Conservation (phyloP, 2,329 filamentous ascomycete species). For the Neopestalotiopsis clavispora region DNA sequence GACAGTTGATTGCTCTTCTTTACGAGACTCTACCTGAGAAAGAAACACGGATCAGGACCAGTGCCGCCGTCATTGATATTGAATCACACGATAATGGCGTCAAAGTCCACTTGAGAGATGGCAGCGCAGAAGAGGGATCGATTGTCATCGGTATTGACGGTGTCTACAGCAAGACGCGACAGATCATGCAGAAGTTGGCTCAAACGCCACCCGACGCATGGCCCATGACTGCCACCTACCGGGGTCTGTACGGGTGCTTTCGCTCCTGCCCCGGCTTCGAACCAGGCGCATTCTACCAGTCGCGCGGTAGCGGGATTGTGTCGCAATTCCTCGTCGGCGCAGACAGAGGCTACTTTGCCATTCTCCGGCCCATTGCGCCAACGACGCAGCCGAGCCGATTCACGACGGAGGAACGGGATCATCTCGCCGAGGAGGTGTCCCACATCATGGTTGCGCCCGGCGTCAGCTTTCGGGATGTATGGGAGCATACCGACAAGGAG, state of each 20-base stretch:
- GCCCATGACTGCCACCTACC: background rate
- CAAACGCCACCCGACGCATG: background rate
- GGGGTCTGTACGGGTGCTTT: background rate
- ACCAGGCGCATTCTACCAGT: background rate
- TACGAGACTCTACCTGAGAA: background rate
- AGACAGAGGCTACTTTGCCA: background rate
- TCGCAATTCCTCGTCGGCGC: background rate
- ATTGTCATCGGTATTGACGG: conserved; percentile 16
- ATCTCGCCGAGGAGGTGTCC: background rate
- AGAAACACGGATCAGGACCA: background rate
- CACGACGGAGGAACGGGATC: background rate
- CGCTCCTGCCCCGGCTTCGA: background rate
- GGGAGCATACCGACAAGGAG: background rate
- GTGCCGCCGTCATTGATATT: background rate
- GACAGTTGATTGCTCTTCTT: background rate
- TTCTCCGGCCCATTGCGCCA: background rate
- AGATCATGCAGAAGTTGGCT: background rate
- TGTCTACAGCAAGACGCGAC: conserved; percentile 13
- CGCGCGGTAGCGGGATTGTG: background rate
- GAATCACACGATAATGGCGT: background rate
- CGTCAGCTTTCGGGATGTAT: background rate
- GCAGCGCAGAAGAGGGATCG: conserved; percentile 22
- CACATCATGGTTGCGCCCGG: background rate
- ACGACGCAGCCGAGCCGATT: background rate
- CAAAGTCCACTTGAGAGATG: background rate